Evolutionary conservation across 257 asterid species (phyloP).

Genomic region (Lithospermum erythrorhizon): DNA sequence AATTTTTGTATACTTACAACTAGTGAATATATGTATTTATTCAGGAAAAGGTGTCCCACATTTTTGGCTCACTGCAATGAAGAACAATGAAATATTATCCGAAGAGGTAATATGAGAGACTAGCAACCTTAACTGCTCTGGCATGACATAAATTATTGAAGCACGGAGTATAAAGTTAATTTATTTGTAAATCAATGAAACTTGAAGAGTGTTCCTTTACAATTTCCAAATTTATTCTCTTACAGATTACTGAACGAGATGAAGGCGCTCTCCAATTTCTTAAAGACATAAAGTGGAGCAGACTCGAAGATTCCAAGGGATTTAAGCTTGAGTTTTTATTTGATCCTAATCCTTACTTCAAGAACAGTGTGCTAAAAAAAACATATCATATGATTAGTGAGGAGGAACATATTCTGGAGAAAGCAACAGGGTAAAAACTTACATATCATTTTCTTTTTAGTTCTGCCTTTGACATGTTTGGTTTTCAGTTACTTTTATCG

Average conservation of each 20-base stretch:
- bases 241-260: conserved; percentile 9
- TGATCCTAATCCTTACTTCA: conserved; percentile 8
- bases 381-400: conserved; percentile 9
- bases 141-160: background rate
- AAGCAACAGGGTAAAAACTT: conserved; percentile 7
- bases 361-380: conserved; percentile 8
- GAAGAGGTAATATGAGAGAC: conserved; percentile 1
- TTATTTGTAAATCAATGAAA: background rate
- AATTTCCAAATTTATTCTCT: background rate
- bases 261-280: conserved; percentile 12
- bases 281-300: conserved; percentile 10
- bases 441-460: background rate
- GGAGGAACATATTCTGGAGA: conserved; percentile 11
- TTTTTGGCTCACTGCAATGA: conserved; percentile 16
- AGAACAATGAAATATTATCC: conserved; percentile 10
- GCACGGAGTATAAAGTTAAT: background rate
- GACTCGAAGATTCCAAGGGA: conserved; percentile 8
- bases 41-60: conserved; percentile 13
- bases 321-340: conserved; percentile 2
- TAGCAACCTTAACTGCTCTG: background rate
- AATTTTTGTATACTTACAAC: background rate
- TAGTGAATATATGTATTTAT: background rate
- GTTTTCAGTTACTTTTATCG: background rate
- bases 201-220: background rate
- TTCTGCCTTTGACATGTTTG: background rate